These are phyloP conservation scores for Lotmaria passim DNA, from an alignment of 208 protist genomes.

Conservation along the genomic window DNA sequence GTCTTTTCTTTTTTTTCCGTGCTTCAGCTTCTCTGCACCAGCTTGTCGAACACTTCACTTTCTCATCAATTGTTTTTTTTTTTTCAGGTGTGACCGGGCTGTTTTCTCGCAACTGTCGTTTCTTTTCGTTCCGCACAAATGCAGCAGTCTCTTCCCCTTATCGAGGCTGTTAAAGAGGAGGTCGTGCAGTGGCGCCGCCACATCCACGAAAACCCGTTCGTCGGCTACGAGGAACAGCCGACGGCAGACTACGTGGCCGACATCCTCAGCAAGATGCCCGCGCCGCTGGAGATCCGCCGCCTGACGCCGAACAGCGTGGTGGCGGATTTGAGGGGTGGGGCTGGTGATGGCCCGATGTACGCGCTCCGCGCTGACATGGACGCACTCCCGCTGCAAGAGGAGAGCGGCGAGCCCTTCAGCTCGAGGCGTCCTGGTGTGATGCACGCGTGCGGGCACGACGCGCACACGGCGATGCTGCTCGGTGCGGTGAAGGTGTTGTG, in stretches of 20 bases:
- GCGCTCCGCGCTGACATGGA: constrained; percentile 73
- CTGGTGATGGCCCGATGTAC: constrained; percentile 54
- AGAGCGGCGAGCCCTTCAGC: constrained; percentile 54
- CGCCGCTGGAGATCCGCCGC: constrained; percentile 51
- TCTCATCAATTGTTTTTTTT: not conserved
- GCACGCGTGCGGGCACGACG: constrained; percentile 75
- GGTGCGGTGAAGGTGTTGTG: constrained; percentile 65
- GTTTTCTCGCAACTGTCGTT: not conserved
- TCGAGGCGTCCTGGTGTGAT: constrained; percentile 63
- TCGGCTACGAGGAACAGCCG: constrained; percentile 67
- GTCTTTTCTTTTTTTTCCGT: not conserved
- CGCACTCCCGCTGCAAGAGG: constrained; percentile 67
- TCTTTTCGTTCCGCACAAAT: not conserved
- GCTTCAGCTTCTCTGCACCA: not conserved
- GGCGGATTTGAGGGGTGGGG: constrained; percentile 64
- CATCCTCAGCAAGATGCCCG: constrained; percentile 52
- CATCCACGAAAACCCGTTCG: constrained; percentile 69
- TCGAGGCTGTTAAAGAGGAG: constrained; percentile 28
- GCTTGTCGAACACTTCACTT: not conserved
- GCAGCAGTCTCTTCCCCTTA: constrained; percentile 13
- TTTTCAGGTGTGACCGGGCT: not conserved
- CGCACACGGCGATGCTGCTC: constrained; percentile 74
- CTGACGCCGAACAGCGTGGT: constrained; percentile 62
- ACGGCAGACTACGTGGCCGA: constrained; percentile 77
- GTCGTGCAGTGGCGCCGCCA: constrained; percentile 80